Conservation (phyloP, 805 yeast species). For the Saccharomycopsis sp. region DNA sequence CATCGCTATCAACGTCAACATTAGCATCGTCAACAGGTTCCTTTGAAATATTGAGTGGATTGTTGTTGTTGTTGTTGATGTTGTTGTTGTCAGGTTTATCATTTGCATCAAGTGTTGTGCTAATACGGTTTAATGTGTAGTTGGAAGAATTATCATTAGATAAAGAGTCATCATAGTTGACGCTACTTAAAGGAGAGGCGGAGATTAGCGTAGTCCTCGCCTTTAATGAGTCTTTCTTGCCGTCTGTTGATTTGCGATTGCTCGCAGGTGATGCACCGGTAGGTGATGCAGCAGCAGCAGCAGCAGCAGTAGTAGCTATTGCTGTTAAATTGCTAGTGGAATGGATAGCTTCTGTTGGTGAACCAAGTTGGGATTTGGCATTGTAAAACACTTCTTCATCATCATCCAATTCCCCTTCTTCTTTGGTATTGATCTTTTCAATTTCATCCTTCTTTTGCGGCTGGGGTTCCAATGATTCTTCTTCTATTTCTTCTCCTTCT, state of each 20-base stretch:
- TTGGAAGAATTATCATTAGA: conserved; percentile 5
- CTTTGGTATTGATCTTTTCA: conserved; percentile 17
- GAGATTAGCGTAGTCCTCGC: conserved; percentile 21
- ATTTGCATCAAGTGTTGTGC: background rate
- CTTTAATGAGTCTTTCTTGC: conserved; percentile 1
- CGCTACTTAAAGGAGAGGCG: conserved; percentile 11
- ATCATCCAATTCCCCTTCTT: conserved; percentile 16
- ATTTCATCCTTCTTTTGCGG: conserved; percentile 22
- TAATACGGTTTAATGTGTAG: conserved; percentile 5
- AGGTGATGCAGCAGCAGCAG: background rate
- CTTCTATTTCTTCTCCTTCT: conserved; percentile 23
- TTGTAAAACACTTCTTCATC: conserved; percentile 11
- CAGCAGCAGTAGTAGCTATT: conserved; percentile 4
- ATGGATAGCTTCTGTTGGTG: conserved; percentile 2
- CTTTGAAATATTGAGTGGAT: too few relatives aligned
- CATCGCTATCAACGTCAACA: background rate
- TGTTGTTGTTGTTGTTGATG: background rate
- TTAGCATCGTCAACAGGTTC: too few relatives aligned
- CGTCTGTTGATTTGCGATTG: too few relatives aligned
- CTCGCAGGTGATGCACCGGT: background rate
- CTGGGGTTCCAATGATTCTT: conserved; percentile 26
- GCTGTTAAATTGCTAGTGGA: background rate
- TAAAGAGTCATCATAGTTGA: background rate
- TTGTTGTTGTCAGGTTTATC: conserved; percentile 6
- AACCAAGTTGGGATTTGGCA: conserved; percentile 8